These are phyloP conservation scores for Sparassis latifolia DNA, from an alignment of 1,284 basidiomycete genomes.

Conservation along the genomic window DNA sequence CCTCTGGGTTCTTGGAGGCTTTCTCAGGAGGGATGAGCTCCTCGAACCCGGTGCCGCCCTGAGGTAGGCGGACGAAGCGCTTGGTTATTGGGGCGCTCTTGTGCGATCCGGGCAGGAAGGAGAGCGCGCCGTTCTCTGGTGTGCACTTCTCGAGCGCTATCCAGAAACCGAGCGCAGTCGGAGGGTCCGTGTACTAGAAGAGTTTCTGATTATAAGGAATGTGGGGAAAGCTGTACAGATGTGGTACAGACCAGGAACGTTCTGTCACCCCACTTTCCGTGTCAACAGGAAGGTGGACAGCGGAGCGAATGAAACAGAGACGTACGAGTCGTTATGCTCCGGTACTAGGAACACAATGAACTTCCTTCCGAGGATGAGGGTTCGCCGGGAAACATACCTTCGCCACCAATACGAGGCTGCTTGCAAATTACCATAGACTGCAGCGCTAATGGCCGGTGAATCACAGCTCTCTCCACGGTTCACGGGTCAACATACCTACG, in stretches of 20 bases:
- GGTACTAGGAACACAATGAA: conserved; percentile 39
- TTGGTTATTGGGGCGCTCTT: conserved; percentile 64
- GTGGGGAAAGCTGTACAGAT: not conserved
- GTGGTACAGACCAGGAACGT: conserved; percentile 59
- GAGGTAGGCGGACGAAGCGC: conserved; percentile 73
- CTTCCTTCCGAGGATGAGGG: too few relatives aligned
- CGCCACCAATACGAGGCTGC: conserved; percentile 82
- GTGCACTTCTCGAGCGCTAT: conserved; percentile 90
- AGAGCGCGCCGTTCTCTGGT: conserved; percentile 79
- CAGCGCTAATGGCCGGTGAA: conserved; percentile 44
- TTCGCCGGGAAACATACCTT: conserved; percentile 44
- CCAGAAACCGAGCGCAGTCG: conserved; percentile 92
- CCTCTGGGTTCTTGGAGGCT: conserved; percentile 38
- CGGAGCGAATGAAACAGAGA: conserved; percentile 10
- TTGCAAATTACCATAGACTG: conserved; percentile 96
- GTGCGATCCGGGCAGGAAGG: conserved; percentile 91
- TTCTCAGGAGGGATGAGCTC: conserved; percentile 37
- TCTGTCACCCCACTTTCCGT: conserved; percentile 28
- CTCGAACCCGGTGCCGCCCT: conserved; percentile 79
- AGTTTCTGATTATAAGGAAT: not conserved
- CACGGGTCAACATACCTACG: conserved; percentile 43
- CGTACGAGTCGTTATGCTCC: conserved; percentile 81
- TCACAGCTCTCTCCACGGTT: not conserved
- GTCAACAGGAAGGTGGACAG: not conserved
- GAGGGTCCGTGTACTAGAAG: conserved; percentile 83